Evolutionary conservation across 495 filamentous ascomycete species (phyloP).

Genomic region (Neurospora sp.): DNA sequence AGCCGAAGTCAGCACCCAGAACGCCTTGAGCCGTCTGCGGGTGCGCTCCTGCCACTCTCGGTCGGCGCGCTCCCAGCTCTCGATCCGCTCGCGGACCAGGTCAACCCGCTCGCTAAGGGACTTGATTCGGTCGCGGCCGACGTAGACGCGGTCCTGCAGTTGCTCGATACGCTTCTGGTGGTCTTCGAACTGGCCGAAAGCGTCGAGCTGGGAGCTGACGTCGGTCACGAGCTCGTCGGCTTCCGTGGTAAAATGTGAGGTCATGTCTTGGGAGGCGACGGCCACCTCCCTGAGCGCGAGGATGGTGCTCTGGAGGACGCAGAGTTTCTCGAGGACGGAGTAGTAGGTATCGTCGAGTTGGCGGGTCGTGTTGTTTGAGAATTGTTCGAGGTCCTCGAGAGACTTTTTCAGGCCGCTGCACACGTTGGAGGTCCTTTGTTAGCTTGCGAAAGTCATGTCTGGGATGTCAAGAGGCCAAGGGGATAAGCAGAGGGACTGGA

Average conservation of each 20-base stretch:
- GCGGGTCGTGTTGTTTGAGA: slow-evolving; percentile 49
- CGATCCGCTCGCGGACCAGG: slow-evolving; percentile 51
- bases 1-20: slow-evolving; percentile 47
- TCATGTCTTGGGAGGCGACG: slow-evolving; percentile 47
- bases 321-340: slow-evolving; percentile 67
- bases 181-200: slow-evolving; percentile 56
- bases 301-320: slow-evolving; percentile 57
- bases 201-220: slow-evolving; percentile 52
- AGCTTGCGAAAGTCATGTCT: background rate
- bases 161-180: slow-evolving; percentile 57
- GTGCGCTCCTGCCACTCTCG: slow-evolving; percentile 61
- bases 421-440: slow-evolving; percentile 8
- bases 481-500: background rate
- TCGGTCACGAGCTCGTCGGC: slow-evolving; percentile 51
- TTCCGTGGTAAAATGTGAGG: slow-evolving; percentile 51
- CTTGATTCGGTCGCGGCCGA: slow-evolving; percentile 52
- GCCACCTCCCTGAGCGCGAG: slow-evolving; percentile 60
- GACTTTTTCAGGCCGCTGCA: slow-evolving; percentile 32
- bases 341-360: slow-evolving; percentile 84
- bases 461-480: background rate
- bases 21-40: slow-evolving; percentile 47
- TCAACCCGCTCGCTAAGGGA: slow-evolving; percentile 58
- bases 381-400: slow-evolving; percentile 31
- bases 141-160: slow-evolving; percentile 55
- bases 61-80: slow-evolving; percentile 62